A percentile compares a stretch with the other conserved stretches of the same genome.
phyloP scores from a whole-genome alignment of 2,329 filamentous ascomycete genomes.

The Fusarium robinianum region DNA sequence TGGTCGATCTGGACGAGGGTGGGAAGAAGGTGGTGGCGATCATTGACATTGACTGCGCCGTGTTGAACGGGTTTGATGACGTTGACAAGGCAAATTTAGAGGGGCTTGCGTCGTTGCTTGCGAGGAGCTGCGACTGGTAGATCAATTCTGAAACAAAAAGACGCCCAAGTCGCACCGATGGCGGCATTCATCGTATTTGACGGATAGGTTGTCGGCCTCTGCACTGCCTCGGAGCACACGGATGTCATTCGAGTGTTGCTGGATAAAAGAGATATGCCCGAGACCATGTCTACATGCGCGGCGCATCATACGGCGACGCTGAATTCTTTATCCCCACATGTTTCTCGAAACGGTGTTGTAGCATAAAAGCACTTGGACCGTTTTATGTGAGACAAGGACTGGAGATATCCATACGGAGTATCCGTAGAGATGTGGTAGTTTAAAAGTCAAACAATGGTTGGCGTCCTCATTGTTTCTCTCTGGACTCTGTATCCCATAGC shows the following conservation, averaged over 20 bases:
- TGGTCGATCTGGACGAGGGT: conserved; percentile 43
- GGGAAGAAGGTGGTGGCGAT: conserved; percentile 65
- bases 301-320: too few species aligned
- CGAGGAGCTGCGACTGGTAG: conserved; percentile 68
- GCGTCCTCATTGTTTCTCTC: conserved; percentile 21
- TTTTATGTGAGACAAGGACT: conserved; percentile 24
- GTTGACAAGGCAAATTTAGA: conserved; percentile 70
- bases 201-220: too few species aligned
- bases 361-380: too few species aligned
- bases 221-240: too few species aligned
- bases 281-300: too few species aligned
- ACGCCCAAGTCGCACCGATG: too few species aligned
- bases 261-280: too few species aligned
- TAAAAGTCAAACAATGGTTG: conserved; percentile 13
- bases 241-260: too few species aligned
- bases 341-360: too few species aligned
- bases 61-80: conserved; percentile 67
- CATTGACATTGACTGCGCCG: conserved; percentile 79
- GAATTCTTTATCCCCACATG: too few species aligned
- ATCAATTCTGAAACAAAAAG: background rate
- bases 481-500: conserved; percentile 27
- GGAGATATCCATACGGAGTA: too few species aligned
- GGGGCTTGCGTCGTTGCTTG: conserved; percentile 64
- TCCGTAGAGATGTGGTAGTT: too few species aligned
- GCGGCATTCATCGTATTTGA: background rate